Evolutionary conservation across 2,329 filamentous ascomycete genomes (phyloP).

Genomic region (Claviceps purpurea): DNA sequence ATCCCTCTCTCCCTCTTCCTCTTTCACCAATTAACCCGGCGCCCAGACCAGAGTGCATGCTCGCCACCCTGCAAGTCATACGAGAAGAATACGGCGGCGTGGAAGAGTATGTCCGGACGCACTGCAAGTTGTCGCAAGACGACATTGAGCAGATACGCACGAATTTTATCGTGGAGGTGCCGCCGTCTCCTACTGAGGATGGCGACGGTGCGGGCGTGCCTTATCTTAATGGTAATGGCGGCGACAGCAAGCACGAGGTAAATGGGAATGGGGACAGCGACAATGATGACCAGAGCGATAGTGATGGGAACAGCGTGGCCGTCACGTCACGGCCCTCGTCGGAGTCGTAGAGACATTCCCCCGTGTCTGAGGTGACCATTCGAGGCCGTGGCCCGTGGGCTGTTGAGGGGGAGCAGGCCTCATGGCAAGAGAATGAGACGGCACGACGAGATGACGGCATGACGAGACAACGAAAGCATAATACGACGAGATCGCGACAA

Average conservation of each 20-base stretch:
- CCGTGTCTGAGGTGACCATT: too few relatives aligned
- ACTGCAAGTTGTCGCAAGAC: conserved; percentile 42
- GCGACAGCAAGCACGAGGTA: not conserved
- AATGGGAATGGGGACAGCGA: too few relatives aligned
- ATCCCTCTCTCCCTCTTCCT: not conserved
- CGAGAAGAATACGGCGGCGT: conserved; percentile 46
- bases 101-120: conserved; percentile 46
- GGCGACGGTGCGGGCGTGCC: not conserved
- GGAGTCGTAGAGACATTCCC: too few relatives aligned
- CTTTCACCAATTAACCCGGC: not conserved
- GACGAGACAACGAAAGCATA: too few relatives aligned
- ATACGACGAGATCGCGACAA: too few relatives aligned
- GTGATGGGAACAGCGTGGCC: too few relatives aligned
- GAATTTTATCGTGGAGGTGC: conserved; percentile 30
- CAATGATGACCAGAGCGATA: too few relatives aligned
- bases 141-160: conserved; percentile 39
- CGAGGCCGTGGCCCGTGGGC: too few relatives aligned
- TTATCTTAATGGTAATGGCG: not conserved
- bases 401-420: too few relatives aligned
- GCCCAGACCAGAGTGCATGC: conserved; percentile 30
- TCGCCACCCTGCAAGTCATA: conserved; percentile 39
- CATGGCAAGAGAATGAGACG: too few relatives aligned
- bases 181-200: not conserved
- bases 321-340: too few relatives aligned
- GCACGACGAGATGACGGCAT: too few relatives aligned